Conservation (phyloP, 2,329 filamentous ascomycete species). For the Penicillium fuscoglaucum region DNA sequence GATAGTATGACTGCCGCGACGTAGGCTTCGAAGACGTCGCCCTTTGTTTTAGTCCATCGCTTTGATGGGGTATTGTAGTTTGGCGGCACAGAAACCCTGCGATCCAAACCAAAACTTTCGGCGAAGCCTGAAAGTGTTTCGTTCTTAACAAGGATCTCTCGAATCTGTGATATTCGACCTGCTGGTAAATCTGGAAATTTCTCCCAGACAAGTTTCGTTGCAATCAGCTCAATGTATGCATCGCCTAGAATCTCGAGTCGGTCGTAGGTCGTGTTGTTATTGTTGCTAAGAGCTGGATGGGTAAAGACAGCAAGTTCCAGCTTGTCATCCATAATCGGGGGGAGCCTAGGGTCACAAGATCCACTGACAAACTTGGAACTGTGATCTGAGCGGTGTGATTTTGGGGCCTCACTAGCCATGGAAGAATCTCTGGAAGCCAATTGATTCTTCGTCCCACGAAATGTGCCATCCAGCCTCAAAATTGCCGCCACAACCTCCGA, state of each 20-base stretch:
- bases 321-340: conserved; percentile 58
- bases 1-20: conserved; percentile 75
- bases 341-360: conserved; percentile 46
- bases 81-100: conserved; percentile 59
- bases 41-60: conserved; percentile 70
- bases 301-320: conserved; percentile 67
- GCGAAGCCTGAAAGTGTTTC: conserved; percentile 71
- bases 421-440: neutral
- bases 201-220: conserved; percentile 72
- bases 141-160: conserved; percentile 80
- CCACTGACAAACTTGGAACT: neutral
- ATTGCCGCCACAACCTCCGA: conserved; percentile 22
- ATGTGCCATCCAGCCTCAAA: conserved; percentile 22
- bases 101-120: conserved; percentile 67
- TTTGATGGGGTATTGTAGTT: conserved; percentile 49
- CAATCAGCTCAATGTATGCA: conserved; percentile 75
- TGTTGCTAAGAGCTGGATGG: conserved; percentile 55
- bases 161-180: conserved; percentile 71
- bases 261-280: conserved; percentile 62
- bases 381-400: neutral
- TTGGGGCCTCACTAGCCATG: neutral
- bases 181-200: conserved; percentile 66
- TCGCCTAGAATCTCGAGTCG: conserved; percentile 87
- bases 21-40: conserved; percentile 89
- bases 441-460: conserved; percentile 11